Conservation (phyloP, 2,329 filamentous ascomycete genomes). For the Phialemoniopsis sp. region DNA sequence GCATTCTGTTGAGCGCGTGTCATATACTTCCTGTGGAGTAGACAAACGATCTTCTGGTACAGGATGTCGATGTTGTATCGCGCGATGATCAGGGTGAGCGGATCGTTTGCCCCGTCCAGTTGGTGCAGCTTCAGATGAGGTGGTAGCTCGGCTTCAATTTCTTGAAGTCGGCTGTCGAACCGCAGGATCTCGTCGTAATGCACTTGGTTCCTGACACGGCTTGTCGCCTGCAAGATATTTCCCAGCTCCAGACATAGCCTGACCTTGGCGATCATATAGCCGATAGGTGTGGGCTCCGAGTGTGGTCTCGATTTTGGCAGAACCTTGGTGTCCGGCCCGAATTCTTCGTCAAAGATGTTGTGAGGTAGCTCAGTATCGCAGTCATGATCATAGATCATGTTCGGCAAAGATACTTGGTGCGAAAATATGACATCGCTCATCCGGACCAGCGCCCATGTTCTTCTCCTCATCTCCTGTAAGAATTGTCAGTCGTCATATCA, state of each 20-base stretch:
- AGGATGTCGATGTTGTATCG: slow-evolving; percentile 80
- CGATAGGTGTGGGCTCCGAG: slow-evolving; percentile 70
- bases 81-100: slow-evolving; percentile 80
- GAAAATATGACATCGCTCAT: slow-evolving; percentile 76
- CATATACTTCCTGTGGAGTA: slow-evolving; percentile 86
- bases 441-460: slow-evolving; percentile 67
- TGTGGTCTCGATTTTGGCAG: slow-evolving; percentile 64
- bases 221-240: slow-evolving; percentile 64
- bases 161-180: slow-evolving; percentile 57
- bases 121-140: slow-evolving; percentile 74
- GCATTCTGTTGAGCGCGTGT: slow-evolving; percentile 72
- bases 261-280: slow-evolving; percentile 74
- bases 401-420: slow-evolving; percentile 62
- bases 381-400: slow-evolving; percentile 69
- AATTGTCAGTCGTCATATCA: slow-evolving; percentile 3
- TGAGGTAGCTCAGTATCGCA: slow-evolving; percentile 72
- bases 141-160: slow-evolving; percentile 64
- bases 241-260: slow-evolving; percentile 66
- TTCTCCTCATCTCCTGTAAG: slow-evolving; percentile 62
- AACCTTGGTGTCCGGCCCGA: slow-evolving; percentile 62
- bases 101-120: slow-evolving; percentile 72
- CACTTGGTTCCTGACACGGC: slow-evolving; percentile 48
- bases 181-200: slow-evolving; percentile 62
- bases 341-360: slow-evolving; percentile 79
- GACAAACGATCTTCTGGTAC: slow-evolving; percentile 83